Evolutionary conservation across 495 filamentous ascomycete species (phyloP).

Genomic region (Penicillium turbatum): DNA sequence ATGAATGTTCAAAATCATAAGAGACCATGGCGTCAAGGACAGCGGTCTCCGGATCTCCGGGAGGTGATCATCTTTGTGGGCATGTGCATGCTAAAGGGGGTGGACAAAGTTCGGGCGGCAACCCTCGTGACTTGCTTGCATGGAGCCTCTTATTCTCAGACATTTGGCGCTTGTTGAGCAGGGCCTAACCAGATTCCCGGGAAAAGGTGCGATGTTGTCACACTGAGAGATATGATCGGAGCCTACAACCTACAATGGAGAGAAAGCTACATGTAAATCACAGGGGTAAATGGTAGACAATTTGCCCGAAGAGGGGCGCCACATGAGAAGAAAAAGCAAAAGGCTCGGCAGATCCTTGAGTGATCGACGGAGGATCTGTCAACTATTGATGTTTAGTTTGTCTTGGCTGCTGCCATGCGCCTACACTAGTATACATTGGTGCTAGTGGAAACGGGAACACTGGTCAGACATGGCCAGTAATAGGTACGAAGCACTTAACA

Average conservation of each 20-base stretch:
- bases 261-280: neutral
- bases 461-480: conserved; percentile 1
- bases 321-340: conserved; percentile 18
- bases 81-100: conserved; percentile 9
- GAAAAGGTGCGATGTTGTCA: conserved; percentile 10
- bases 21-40: neutral
- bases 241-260: neutral
- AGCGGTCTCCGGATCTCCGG: conserved; percentile 1
- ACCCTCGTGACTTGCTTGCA: conserved; percentile 29
- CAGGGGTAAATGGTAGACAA: neutral
- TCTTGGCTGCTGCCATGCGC: conserved; percentile 38
- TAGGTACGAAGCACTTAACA: conserved; percentile 5
- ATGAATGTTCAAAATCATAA: neutral
- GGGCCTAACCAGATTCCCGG: conserved; percentile 18
- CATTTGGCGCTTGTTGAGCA: conserved; percentile 23
- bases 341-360: conserved; percentile 33
- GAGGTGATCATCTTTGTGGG: neutral
- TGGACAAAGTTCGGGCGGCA: conserved; percentile 3
- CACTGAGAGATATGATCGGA: neutral
- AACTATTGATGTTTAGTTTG: conserved; percentile 46
- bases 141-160: conserved; percentile 20
- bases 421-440: conserved; percentile 6
- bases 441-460: neutral
- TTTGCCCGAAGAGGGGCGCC: neutral
- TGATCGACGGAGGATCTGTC: conserved; percentile 45